Conservation (phyloP, 169 alveolate genomes). For the Cryptosporidium sp. region DNA sequence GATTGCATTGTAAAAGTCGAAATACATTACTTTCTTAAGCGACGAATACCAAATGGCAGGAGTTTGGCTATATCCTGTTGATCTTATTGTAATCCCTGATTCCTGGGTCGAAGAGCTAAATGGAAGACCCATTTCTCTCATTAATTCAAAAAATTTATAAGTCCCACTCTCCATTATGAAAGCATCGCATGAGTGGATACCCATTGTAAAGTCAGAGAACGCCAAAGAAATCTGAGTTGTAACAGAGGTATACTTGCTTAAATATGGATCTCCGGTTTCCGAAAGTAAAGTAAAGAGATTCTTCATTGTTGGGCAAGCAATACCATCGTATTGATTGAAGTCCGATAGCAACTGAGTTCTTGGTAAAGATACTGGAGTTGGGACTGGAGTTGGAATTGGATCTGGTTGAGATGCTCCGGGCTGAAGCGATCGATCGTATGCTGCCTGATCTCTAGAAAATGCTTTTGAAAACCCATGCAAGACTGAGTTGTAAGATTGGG, state of each 20-base stretch:
- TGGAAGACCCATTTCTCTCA: constrained; percentile 24
- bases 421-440: not conserved
- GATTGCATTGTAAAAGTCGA: not conserved
- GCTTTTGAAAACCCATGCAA: constrained; percentile 46
- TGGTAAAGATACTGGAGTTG: not conserved
- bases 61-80: not conserved
- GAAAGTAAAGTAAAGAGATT: constrained; percentile 13
- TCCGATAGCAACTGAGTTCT: constrained; percentile 37
- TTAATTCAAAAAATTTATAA: not conserved
- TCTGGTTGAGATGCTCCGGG: not conserved
- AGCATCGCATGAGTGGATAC: constrained; percentile 37
- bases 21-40: not conserved
- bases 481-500: not conserved
- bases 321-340: constrained; percentile 59
- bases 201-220: constrained; percentile 16
- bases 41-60: constrained; percentile 43
- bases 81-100: constrained; percentile 22
- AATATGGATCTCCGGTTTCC: constrained; percentile 17
- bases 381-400: constrained; percentile 19
- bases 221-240: constrained; percentile 62
- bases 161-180: constrained; percentile 51
- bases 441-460: constrained; percentile 13
- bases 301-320: constrained; percentile 75
- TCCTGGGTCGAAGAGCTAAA: not conserved
- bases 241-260: constrained; percentile 12